These are phyloP conservation scores for Eutrema heterophyllum DNA, from an alignment of 345 rosid species.

Conservation along the genomic window DNA sequence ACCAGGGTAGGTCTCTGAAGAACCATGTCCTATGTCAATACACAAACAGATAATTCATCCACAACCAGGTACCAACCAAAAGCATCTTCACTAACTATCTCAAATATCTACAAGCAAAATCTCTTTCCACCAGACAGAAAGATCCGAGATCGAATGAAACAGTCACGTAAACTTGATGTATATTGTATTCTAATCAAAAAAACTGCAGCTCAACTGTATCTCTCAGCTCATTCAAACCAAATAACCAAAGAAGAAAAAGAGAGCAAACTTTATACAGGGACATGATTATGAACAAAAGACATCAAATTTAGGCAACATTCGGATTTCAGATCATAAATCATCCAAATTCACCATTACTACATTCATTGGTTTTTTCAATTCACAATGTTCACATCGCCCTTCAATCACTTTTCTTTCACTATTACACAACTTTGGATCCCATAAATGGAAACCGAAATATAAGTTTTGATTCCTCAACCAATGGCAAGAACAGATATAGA, in stretches of 20 bases:
- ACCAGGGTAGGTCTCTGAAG: not conserved
- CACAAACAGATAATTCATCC: not conserved
- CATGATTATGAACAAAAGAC: not conserved
- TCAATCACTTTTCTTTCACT: not conserved
- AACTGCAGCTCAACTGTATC: not conserved
- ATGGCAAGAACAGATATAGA: not conserved
- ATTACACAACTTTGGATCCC: not conserved
- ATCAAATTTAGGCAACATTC: not conserved
- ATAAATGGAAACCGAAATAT: not conserved
- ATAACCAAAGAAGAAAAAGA: not conserved
- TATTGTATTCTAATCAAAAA: not conserved
- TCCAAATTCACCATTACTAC: not conserved
- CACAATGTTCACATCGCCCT: not conserved
- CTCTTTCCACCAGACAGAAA: not conserved
- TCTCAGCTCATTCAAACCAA: not conserved
- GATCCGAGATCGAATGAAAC: not conserved
- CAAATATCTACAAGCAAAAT: not conserved
- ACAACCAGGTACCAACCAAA: not conserved
- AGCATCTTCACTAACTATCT: not conserved
- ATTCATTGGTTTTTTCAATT: not conserved
- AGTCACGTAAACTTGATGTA: too few species aligned
- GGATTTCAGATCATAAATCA: not conserved
- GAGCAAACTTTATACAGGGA: not conserved
- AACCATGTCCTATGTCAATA: not conserved
- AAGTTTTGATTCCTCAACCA: slow-evolving; percentile 4